These are phyloP conservation scores for Ophiosphaerella herpotricha DNA, from an alignment of 2,329 filamentous ascomycete species.

Conservation along the genomic window DNA sequence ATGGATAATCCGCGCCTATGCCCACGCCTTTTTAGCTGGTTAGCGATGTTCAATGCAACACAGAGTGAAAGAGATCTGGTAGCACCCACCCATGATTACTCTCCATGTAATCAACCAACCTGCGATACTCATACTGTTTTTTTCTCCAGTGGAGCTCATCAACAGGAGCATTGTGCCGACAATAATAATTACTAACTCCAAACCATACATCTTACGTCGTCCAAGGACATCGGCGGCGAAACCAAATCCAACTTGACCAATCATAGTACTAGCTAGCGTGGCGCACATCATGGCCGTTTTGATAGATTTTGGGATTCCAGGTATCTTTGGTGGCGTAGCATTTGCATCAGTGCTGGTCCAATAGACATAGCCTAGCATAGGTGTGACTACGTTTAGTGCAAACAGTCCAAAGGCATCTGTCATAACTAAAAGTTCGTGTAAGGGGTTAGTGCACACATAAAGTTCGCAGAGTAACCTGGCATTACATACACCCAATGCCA, in stretches of 20 bases:
- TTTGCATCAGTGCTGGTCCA: constrained; percentile 33
- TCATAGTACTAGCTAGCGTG: constrained; percentile 46
- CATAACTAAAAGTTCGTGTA: constrained; percentile 20
- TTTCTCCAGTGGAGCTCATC: constrained; percentile 43
- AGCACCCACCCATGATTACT: constrained; percentile 42
- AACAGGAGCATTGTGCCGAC: constrained; percentile 46
- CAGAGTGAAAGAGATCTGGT: too few species aligned
- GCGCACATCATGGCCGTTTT: constrained; percentile 46
- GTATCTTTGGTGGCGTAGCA: constrained; percentile 10
- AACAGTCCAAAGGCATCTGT: constrained; percentile 49
- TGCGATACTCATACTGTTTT: constrained; percentile 43
- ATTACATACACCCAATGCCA: constrained; percentile 36
- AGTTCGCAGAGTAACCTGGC: too few species aligned
- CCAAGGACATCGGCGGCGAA: constrained; percentile 45
- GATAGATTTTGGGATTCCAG: constrained; percentile 32
- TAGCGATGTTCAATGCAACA: not conserved
- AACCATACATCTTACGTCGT: constrained; percentile 47
- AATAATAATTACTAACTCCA: constrained; percentile 49
- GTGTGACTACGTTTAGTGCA: constrained; percentile 47
- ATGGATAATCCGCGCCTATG: constrained; percentile 46
- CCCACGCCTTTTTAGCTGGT: constrained; percentile 28
- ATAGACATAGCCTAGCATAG: constrained; percentile 48
- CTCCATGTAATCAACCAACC: constrained; percentile 49
- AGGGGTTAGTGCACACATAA: too few species aligned
- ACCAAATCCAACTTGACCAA: constrained; percentile 47